phyloP scores from a whole-genome alignment of 139 green algal genomes.

The Coccomyxa sp. region DNA sequence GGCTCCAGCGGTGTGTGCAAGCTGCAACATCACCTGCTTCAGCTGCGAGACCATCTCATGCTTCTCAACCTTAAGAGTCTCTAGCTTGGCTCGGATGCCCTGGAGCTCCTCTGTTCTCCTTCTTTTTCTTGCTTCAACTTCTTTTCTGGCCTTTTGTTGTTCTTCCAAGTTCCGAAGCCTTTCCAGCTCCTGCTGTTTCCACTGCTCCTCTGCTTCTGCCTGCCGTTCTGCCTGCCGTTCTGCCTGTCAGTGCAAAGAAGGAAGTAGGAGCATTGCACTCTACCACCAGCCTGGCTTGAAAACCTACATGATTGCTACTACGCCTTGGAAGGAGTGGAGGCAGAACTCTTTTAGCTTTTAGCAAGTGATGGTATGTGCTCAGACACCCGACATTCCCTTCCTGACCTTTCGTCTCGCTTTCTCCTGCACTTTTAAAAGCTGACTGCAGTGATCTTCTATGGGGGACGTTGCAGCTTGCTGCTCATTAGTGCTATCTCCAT shows the following conservation, averaged over 20 bases:
- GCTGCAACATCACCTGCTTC: not conserved
- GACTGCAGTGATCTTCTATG: no score
- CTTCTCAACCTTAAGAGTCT: not conserved
- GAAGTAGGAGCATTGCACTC: not conserved
- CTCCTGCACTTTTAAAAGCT: not conserved
- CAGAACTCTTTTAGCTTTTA: not conserved
- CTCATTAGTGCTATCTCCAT: no score
- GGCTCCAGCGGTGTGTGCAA: not conserved
- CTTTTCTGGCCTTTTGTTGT: not conserved
- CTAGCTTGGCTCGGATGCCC: not conserved
- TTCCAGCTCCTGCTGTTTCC: not conserved
- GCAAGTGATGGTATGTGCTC: not conserved
- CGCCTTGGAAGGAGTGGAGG: no score
- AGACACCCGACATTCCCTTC: not conserved
- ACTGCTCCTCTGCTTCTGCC: not conserved
- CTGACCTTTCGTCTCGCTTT: not conserved
- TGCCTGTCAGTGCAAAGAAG: not conserved
- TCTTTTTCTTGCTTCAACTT: not conserved
- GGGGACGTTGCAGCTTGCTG: no score
- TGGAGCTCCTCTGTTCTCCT: not conserved
- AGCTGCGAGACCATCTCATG: not conserved
- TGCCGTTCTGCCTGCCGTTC: not conserved
- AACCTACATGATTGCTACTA: not conserved
- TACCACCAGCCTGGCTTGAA: not conserved
- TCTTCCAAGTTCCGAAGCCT: not conserved